Evolutionary conservation across 192 early-diverging fungal species (phyloP).

Genomic region (Phlyctochytrium bullatum): DNA sequence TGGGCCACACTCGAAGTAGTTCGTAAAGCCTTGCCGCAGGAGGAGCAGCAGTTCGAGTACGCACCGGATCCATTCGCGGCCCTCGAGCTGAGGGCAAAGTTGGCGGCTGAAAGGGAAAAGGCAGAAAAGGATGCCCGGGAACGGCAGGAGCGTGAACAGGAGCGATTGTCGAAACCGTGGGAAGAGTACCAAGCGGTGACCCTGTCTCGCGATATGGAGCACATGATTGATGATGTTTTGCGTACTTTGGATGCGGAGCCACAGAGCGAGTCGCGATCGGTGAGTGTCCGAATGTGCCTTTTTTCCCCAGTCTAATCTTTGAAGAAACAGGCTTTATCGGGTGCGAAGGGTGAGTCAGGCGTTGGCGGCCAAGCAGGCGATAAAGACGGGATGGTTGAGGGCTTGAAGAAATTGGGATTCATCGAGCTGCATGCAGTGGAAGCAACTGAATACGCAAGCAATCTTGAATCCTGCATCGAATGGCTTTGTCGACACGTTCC

Average conservation of each 20-base stretch:
- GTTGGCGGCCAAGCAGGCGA: not conserved
- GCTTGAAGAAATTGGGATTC: slow-evolving; percentile 67
- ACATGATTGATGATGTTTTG: slow-evolving; percentile 65
- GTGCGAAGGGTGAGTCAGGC: not conserved
- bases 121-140: slow-evolving; percentile 38
- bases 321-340: not conserved
- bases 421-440: slow-evolving; percentile 68
- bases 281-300: no score
- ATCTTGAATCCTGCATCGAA: slow-evolving; percentile 58
- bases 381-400: slow-evolving; percentile 16
- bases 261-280: no score
- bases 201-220: slow-evolving; percentile 62
- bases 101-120: slow-evolving; percentile 38
- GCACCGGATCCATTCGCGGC: slow-evolving; percentile 75
- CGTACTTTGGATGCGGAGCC: slow-evolving; percentile 32
- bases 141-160: slow-evolving; percentile 29
- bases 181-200: slow-evolving; percentile 62
- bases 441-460: slow-evolving; percentile 57
- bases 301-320: no score
- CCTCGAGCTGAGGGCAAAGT: slow-evolving; percentile 23
- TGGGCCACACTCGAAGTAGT: slow-evolving; percentile 68
- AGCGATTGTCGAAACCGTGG: slow-evolving; percentile 51
- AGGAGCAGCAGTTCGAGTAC: slow-evolving; percentile 54
- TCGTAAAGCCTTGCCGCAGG: slow-evolving; percentile 39
- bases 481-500: slow-evolving; percentile 92